Evolutionary conservation across 441 rosid species (phyloP).

Genomic region (Kokia cookei): DNA sequence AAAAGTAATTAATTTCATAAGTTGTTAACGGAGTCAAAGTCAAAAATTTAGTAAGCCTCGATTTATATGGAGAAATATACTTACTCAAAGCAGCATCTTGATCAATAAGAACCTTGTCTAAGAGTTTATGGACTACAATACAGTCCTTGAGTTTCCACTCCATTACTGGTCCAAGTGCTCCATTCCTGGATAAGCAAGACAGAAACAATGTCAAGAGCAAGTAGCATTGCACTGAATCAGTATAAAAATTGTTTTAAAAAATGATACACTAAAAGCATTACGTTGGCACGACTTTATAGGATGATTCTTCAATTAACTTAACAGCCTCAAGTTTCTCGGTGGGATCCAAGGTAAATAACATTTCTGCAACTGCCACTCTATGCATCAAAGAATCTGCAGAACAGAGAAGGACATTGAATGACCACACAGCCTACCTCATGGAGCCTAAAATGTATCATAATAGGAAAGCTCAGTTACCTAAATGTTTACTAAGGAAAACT

Average conservation of each 20-base stretch:
- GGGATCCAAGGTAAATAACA: slow-evolving; percentile 69
- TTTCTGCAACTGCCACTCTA: slow-evolving; percentile 98
- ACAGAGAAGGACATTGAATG: slow-evolving; percentile 4
- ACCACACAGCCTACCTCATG: neutral
- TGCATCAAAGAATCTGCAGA: slow-evolving; percentile 89
- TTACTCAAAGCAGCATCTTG: slow-evolving; percentile 81
- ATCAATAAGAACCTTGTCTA: slow-evolving; percentile 49
- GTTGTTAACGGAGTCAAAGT: neutral
- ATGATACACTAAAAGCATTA: slow-evolving; percentile 21
- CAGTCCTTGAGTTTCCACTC: slow-evolving; percentile 93
- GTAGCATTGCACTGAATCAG: neutral
- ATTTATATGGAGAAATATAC: slow-evolving; percentile 13
- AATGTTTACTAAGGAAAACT: slow-evolving; percentile 65
- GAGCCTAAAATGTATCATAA: neutral
- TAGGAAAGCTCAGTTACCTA: slow-evolving; percentile 36
- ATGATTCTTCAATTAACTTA: slow-evolving; percentile 80
- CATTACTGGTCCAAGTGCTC: slow-evolving; percentile 52
- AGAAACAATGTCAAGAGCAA: neutral
- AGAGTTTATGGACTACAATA: slow-evolving; percentile 69
- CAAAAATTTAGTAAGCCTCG: neutral
- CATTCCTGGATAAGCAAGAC: slow-evolving; percentile 36
- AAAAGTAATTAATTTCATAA: neutral
- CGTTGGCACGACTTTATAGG: slow-evolving; percentile 46
- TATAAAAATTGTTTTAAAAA: neutral
- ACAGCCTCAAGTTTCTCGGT: slow-evolving; percentile 68